These are phyloP conservation scores for Teratosphaeria zuluensis DNA, from an alignment of 2,329 filamentous ascomycete species.

Conservation along the genomic window DNA sequence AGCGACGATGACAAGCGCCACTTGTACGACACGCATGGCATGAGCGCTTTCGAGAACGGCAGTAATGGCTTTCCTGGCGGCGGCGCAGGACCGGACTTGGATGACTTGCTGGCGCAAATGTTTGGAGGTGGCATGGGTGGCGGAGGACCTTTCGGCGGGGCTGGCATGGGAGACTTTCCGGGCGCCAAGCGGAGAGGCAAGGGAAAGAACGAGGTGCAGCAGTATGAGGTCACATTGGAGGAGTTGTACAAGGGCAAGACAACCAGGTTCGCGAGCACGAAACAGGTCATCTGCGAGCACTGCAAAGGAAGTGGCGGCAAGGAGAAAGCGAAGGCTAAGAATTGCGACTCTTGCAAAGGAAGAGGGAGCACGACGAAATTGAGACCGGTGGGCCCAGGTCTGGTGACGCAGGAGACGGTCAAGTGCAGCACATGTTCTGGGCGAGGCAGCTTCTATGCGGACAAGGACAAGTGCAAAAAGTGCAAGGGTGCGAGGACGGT, in stretches of 20 bases:
- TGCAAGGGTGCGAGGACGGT: conserved; percentile 88
- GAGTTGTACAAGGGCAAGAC: conserved; percentile 98
- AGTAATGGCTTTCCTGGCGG: conserved; percentile 52
- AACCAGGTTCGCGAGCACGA: conserved; percentile 90
- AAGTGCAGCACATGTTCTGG: conserved; percentile 77
- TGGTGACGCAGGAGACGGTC: conserved; percentile 72
- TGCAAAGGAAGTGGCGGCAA: conserved; percentile 89
- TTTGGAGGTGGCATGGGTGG: conserved; percentile 46
- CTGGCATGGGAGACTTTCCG: conserved; percentile 35
- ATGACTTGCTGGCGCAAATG: conserved; percentile 91
- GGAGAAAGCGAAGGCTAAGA: conserved; percentile 75
- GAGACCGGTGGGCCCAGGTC: conserved; percentile 73
- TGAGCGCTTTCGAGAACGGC: conserved; percentile 84
- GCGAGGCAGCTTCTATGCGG: conserved; percentile 77
- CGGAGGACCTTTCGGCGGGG: conserved; percentile 42
- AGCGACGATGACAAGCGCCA: conserved; percentile 88
- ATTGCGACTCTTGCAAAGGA: conserved; percentile 78
- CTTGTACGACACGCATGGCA: conserved; percentile 87
- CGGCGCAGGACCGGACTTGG: conserved; percentile 65
- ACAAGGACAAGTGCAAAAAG: conserved; percentile 97
- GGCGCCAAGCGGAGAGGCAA: conserved; percentile 36
- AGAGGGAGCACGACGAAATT: conserved; percentile 65
- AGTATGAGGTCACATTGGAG: conserved; percentile 83
- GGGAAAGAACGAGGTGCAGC: conserved; percentile 76
- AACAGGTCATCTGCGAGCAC: conserved; percentile 77